Conservation (phyloP, 2,329 filamentous ascomycete genomes). For the Talaromyces sp. region DNA sequence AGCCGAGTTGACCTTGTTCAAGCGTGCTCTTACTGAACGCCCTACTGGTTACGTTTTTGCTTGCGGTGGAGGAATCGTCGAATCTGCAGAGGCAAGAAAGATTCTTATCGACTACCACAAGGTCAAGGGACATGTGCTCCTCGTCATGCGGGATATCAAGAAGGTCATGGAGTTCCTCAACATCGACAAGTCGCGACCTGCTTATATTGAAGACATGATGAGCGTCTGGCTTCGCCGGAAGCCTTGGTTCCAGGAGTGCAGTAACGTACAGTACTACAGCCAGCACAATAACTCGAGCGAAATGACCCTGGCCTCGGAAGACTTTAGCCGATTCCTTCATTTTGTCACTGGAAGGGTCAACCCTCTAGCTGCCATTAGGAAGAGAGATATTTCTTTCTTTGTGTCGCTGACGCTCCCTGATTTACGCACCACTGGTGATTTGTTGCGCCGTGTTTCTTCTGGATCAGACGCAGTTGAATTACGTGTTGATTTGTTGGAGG, state of each 20-base stretch:
- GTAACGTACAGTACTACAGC: conserved; percentile 90
- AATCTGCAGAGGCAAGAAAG: conserved; percentile 73
- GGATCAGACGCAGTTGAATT: conserved; percentile 92
- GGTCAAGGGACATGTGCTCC: conserved; percentile 74
- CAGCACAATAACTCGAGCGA: conserved; percentile 55
- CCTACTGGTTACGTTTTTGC: conserved; percentile 77
- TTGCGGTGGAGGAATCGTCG: conserved; percentile 90
- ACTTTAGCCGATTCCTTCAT: conserved; percentile 69
- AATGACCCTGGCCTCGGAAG: conserved; percentile 54
- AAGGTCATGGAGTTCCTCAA: conserved; percentile 85
- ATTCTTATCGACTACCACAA: conserved; percentile 69
- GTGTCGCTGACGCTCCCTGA: conserved; percentile 83
- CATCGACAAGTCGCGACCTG: conserved; percentile 83
- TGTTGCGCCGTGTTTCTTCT: conserved; percentile 68
- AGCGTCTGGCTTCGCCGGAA: conserved; percentile 85
- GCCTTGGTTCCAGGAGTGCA: conserved; percentile 87
- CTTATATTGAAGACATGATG: conserved; percentile 89
- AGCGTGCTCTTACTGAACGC: conserved; percentile 69
- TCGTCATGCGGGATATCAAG: conserved; percentile 82
- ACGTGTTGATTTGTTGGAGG: conserved; percentile 81
- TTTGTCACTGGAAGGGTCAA: conserved; percentile 61
- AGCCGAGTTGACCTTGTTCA: conserved; percentile 71
- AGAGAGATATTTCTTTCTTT: conserved; percentile 76
- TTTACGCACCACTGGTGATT: conserved; percentile 57
- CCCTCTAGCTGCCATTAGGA: conserved; percentile 55